Evolutionary conservation across 2,329 filamentous ascomycete species (phyloP).

Genomic region (Monosporascus sp.): DNA sequence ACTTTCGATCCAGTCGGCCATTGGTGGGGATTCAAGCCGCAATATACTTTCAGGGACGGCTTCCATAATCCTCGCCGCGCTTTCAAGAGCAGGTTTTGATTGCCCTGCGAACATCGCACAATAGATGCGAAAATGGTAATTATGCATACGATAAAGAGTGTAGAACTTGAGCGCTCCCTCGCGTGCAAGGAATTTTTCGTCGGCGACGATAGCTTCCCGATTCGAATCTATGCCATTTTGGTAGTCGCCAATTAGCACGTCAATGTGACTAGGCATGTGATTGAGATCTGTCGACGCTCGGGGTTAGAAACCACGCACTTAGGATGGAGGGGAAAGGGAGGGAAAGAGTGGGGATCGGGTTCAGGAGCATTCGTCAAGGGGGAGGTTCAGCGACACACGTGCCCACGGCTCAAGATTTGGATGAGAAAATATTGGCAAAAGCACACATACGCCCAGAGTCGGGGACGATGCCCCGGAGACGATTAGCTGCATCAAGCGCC

Average conservation of each 20-base stretch:
- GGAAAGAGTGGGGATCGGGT: too few species aligned
- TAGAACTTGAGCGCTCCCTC: slow-evolving; percentile 67
- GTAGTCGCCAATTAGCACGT: slow-evolving; percentile 70
- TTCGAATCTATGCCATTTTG: slow-evolving; percentile 62
- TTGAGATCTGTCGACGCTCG: slow-evolving; percentile 41
- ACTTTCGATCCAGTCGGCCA: slow-evolving; percentile 75
- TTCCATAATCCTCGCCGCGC: slow-evolving; percentile 52
- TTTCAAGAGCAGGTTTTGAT: slow-evolving; percentile 56
- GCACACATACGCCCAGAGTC: slow-evolving; percentile 53
- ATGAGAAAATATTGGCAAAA: not conserved
- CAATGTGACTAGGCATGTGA: slow-evolving; percentile 76
- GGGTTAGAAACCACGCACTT: not conserved
- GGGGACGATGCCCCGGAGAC: slow-evolving; percentile 59
- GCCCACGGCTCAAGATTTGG: not conserved
- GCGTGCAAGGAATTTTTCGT: slow-evolving; percentile 59
- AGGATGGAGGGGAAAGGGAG: too few species aligned
- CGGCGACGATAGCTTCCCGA: slow-evolving; percentile 59
- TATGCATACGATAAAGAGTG: slow-evolving; percentile 68
- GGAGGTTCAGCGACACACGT: too few species aligned
- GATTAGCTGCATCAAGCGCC: slow-evolving; percentile 57
- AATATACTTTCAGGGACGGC: slow-evolving; percentile 61
- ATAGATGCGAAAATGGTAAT: slow-evolving; percentile 73
- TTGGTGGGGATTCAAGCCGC: slow-evolving; percentile 60
- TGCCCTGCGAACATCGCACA: slow-evolving; percentile 73
- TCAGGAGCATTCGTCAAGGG: too few species aligned